Evolutionary conservation across 768 basidiomycete genomes (phyloP).

Genomic region (Symmetrospora coprosmae): DNA sequence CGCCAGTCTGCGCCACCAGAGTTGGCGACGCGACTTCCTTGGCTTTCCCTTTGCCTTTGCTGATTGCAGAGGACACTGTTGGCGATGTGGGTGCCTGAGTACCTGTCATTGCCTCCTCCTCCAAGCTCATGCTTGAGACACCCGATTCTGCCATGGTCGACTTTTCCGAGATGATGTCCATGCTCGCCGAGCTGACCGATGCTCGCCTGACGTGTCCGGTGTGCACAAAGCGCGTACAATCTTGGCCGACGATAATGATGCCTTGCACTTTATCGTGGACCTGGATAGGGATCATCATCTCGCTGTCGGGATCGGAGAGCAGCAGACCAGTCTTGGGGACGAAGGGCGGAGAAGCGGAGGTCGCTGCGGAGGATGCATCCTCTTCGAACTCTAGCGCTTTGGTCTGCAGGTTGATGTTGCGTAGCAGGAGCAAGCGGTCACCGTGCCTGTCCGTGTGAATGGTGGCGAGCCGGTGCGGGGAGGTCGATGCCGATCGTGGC

Average conservation of each 20-base stretch:
- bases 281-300: slow-evolving; percentile 24
- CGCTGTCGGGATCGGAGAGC: slow-evolving; percentile 26
- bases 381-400: slow-evolving; percentile 24
- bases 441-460: slow-evolving; percentile 50
- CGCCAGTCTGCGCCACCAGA: too few relatives aligned
- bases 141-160: too few relatives aligned
- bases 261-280: slow-evolving; percentile 23
- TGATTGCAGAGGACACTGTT: too few relatives aligned
- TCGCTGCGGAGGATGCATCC: slow-evolving; percentile 29
- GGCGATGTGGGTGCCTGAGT: too few relatives aligned
- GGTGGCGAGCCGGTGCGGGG: slow-evolving; percentile 48
- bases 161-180: too few relatives aligned
- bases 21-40: too few relatives aligned
- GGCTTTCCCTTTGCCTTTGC: slow-evolving; percentile 45
- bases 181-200: too few relatives aligned
- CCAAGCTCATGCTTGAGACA: too few relatives aligned
- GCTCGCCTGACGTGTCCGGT: too few relatives aligned
- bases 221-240: slow-evolving; percentile 18
- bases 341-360: slow-evolving; percentile 8
- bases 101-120: too few relatives aligned
- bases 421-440: slow-evolving; percentile 35
- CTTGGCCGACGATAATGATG: slow-evolving; percentile 34
- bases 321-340: neutral
- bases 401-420: slow-evolving; percentile 20
- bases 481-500: slow-evolving; percentile 19